Conservation (phyloP, 768 basidiomycete genomes). For the Calocera viscosa region DNA sequence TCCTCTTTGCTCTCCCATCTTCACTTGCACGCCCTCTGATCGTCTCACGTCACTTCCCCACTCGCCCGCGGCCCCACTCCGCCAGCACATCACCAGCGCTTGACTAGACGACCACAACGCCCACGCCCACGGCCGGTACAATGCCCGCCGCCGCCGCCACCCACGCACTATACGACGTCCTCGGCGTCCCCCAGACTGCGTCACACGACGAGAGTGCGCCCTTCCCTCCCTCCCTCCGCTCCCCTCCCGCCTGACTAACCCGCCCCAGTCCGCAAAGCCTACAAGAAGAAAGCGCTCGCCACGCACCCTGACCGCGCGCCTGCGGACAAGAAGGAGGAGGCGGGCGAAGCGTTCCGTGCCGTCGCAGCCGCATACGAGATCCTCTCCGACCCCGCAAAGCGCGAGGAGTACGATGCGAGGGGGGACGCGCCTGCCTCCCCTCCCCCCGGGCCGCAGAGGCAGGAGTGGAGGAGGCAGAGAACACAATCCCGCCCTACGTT, state of each 20-base stretch:
- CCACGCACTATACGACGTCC: slow-evolving; percentile 13
- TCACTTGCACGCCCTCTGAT: too few species aligned
- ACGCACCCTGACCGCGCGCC: slow-evolving; percentile 17
- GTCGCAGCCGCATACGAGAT: slow-evolving; percentile 16
- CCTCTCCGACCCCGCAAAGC: slow-evolving; percentile 11
- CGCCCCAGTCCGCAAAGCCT: slow-evolving; percentile 15
- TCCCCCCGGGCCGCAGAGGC: not conserved
- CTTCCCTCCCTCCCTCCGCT: not conserved
- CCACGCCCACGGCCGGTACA: not conserved
- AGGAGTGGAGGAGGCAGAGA: not conserved
- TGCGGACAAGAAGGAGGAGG: slow-evolving; percentile 12
- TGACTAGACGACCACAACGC: too few species aligned
- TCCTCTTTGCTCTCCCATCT: too few species aligned
- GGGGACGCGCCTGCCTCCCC: not conserved
- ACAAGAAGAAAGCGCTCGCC: slow-evolving; percentile 13
- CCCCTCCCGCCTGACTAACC: not conserved
- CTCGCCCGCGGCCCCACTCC: too few species aligned
- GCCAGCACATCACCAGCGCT: too few species aligned
- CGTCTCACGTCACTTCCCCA: too few species aligned
- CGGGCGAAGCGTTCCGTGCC: slow-evolving; percentile 15
- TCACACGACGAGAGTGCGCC: slow-evolving; percentile 14
- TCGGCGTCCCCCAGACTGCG: slow-evolving; percentile 13
- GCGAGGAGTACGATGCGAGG: slow-evolving; percentile 13
- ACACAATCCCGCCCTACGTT: not conserved
- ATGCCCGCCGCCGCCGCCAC: slow-evolving; percentile 7